Conservation (phyloP, 177 flowering plant genomes). For the Vitis hybrid region DNA sequence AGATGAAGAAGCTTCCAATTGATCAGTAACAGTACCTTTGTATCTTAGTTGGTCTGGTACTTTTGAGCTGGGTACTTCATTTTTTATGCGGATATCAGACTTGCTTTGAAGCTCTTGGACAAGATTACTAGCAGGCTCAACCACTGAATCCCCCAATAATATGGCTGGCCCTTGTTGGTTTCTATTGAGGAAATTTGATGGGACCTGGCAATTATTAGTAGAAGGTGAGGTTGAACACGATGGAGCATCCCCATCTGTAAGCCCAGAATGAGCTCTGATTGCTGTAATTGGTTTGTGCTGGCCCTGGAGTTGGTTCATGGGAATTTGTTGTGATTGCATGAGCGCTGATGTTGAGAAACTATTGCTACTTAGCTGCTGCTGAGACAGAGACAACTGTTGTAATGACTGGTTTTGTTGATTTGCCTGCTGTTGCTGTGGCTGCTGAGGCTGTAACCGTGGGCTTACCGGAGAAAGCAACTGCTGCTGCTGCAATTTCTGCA, state of each 20-base stretch:
- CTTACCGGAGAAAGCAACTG: slow-evolving; percentile 52
- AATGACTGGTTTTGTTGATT: slow-evolving; percentile 20
- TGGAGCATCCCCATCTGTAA: slow-evolving; percentile 77
- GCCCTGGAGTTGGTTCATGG: slow-evolving; percentile 42
- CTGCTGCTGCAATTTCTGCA: slow-evolving; percentile 62
- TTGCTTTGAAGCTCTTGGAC: slow-evolving; percentile 62
- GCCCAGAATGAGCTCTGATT: slow-evolving; percentile 48
- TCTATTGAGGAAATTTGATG: slow-evolving; percentile 50
- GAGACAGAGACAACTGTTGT: slow-evolving; percentile 30
- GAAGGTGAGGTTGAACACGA: slow-evolving; percentile 96
- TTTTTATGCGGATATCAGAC: slow-evolving; percentile 49
- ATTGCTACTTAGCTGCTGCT: slow-evolving; percentile 40
- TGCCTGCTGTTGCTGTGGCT: slow-evolving; percentile 29
- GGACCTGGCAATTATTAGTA: slow-evolving; percentile 57
- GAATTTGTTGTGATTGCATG: slow-evolving; percentile 43
- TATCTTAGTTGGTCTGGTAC: slow-evolving; percentile 53
- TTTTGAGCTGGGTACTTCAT: slow-evolving; percentile 48
- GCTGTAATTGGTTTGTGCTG: slow-evolving; percentile 40
- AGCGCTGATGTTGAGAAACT: slow-evolving; percentile 42
- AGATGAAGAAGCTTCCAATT: slow-evolving; percentile 78
- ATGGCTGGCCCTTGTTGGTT: slow-evolving; percentile 45
- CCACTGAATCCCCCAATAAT: slow-evolving; percentile 37
- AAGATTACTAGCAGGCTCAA: slow-evolving; percentile 45
- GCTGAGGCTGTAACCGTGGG: slow-evolving; percentile 49
- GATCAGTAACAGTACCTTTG: slow-evolving; percentile 51